These are phyloP conservation scores for Caryocar brasiliense DNA, from an alignment of 441 rosid species.

Conservation along the genomic window DNA sequence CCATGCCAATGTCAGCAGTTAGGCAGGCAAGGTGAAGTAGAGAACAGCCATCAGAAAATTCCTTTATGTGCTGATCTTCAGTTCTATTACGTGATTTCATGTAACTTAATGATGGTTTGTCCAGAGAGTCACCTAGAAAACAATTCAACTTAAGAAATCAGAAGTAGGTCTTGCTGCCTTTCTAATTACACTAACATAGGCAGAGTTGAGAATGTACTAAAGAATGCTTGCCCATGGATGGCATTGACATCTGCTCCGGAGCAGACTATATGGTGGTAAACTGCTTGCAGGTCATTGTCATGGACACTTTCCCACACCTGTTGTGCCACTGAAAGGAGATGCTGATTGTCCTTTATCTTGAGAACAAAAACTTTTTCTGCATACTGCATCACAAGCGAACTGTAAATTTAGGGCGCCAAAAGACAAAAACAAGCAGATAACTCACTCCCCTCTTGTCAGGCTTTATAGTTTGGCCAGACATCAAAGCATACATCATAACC, in stretches of 20 bases:
- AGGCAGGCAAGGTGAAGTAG: constrained; percentile 92
- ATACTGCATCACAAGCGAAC: constrained; percentile 46
- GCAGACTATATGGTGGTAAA: constrained; percentile 73
- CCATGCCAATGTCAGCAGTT: constrained; percentile 76
- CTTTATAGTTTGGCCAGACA: no score
- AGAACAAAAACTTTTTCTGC: constrained; percentile 64
- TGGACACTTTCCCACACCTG: constrained; percentile 67
- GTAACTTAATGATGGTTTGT: constrained; percentile 30
- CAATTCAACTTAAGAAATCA: constrained; percentile 25
- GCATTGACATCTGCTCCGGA: constrained; percentile 61
- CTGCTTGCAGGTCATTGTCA: constrained; percentile 71
- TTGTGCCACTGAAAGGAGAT: constrained; percentile 37
- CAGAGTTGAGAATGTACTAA: constrained; percentile 37
- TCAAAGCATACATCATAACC: no score
- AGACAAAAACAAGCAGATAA: no score
- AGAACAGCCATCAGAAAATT: constrained; percentile 51
- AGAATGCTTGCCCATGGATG: constrained; percentile 50
- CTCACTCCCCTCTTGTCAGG: no score
- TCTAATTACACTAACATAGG: constrained; percentile 33
- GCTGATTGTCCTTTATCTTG: constrained; percentile 42
- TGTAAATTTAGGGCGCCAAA: not conserved
- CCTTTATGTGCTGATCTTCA: constrained; percentile 36
- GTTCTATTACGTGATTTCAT: constrained; percentile 21
- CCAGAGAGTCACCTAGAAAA: constrained; percentile 32
- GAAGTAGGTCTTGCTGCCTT: constrained; percentile 28